Evolutionary conservation across 2,329 filamentous ascomycete genomes (phyloP).

Genomic region (Pseudocercospora vitis): DNA sequence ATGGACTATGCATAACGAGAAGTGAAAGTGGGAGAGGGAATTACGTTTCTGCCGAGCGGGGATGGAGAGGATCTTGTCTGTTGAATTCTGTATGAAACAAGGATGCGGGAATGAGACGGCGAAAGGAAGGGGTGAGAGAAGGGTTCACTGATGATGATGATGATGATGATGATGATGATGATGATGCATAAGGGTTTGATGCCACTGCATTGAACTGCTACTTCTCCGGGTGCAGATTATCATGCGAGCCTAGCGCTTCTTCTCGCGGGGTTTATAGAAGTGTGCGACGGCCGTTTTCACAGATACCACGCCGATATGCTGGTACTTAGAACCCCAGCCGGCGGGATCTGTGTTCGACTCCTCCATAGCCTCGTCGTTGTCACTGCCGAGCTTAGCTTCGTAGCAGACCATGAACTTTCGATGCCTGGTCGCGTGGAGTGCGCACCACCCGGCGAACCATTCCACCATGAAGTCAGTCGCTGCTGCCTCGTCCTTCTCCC

Average conservation of each 20-base stretch:
- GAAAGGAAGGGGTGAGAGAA: no score
- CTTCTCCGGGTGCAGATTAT: no score
- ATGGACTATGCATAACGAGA: no score
- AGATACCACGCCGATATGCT: slow-evolving; percentile 30
- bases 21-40: no score
- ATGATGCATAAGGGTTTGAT: no score
- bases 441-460: slow-evolving; percentile 37
- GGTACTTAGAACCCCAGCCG: slow-evolving; percentile 31
- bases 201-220: no score
- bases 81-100: no score
- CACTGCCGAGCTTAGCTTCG: slow-evolving; percentile 16
- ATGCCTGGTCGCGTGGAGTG: slow-evolving; percentile 27
- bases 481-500: slow-evolving; percentile 28
- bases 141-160: no score
- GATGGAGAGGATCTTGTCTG: no score
- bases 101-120: no score
- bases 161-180: no score
- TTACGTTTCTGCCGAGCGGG: no score
- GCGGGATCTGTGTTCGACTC: slow-evolving; percentile 21
- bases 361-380: slow-evolving; percentile 9
- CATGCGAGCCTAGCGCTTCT: neutral
- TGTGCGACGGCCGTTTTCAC: neutral
- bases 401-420: slow-evolving; percentile 36
- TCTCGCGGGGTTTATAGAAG: neutral
- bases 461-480: slow-evolving; percentile 36